Evolutionary conservation across 176 grass and related monocot genomes (phyloP), one percentile per base, ranked within the genome.

Genomic region (Triticum urartu): DNA sequence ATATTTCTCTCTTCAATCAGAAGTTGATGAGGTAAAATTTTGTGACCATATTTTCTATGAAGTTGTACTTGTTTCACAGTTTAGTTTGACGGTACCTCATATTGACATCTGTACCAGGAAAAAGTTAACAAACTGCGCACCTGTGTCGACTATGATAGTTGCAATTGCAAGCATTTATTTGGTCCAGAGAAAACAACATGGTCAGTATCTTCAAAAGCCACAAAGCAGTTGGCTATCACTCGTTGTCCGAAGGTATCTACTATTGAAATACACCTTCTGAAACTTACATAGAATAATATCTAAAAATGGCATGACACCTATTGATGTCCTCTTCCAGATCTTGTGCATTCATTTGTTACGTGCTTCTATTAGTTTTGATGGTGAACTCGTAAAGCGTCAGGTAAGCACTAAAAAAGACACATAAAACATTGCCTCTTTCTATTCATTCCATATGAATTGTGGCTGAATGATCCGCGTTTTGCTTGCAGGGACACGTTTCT

Each of bases 291-390:
- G 61, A 82, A 85, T 56, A 59, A 39, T 88, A 9, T 81, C 26
- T 64, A 87, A 63, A 59, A 83, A 40, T 81, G 54, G 48, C 21
- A 28, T 84, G 66, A 87, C 65, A 90, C 64, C 35, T 80, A 60
- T 76, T 82, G 47, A 78, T 85, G 52, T 87, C 40, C 25, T 83
- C 47, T 70, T 80, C 33, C 77, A 96, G 97, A 92, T 94, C 83
- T 34, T 94, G 81, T 95, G 97, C 90, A 91, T 99, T 78, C 94
- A 99, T 91, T 83, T 99, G 75, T 87, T 92, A 80, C 97, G 97
- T 40, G 92, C 94, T 93, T 92, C 89, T 66, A 83, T 94, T 78
- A 67, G 84, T 85, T 9, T 86, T 25, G 30, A 83, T 87, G 97
- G 90, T 62, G 85, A 99, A 80, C 81, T 94, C 5, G 82, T 94